Evolutionary conservation across 192 early-diverging fungal genomes (phyloP).

Genomic region (Coemansia nantahalensis): DNA sequence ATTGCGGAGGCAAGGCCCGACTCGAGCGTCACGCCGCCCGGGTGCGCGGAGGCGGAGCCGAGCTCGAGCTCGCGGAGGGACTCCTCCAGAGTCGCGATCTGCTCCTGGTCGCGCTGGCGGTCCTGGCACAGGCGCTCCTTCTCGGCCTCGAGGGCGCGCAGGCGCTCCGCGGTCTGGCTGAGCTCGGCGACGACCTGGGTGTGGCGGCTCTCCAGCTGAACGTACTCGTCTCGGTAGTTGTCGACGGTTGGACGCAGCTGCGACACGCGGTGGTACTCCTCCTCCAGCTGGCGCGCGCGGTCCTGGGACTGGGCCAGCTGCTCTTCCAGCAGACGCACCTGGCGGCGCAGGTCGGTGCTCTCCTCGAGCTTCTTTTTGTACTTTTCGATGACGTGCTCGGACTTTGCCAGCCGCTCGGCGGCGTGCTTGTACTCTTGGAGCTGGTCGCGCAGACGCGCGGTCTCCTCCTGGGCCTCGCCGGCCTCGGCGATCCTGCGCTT

Average conservation of each 20-base stretch:
- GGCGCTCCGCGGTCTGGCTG: constrained; percentile 67
- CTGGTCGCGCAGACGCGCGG: constrained; percentile 75
- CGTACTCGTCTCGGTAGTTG: constrained; percentile 81
- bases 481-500: constrained; percentile 59
- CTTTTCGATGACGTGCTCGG: constrained; percentile 93
- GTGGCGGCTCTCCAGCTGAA: constrained; percentile 70
- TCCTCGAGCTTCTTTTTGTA: constrained; percentile 96
- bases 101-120: constrained; percentile 66
- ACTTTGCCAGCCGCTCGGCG: constrained; percentile 89
- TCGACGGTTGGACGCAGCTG: constrained; percentile 82
- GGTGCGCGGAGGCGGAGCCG: constrained; percentile 33
- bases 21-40: constrained; percentile 20
- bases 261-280: constrained; percentile 81
- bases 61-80: constrained; percentile 79
- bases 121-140: constrained; percentile 64
- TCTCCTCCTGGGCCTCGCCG: constrained; percentile 69
- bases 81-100: constrained; percentile 77
- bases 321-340: constrained; percentile 76
- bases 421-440: constrained; percentile 88
- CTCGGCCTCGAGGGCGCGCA: constrained; percentile 60
- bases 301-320: constrained; percentile 68
- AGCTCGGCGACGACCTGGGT: constrained; percentile 66
- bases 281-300: constrained; percentile 75
- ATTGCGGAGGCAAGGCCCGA: constrained; percentile 31
- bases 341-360: constrained; percentile 70